phyloP scores from a whole-genome alignment of 2,329 filamentous ascomycete genomes.

The Teratosphaeria pseudoeucalypti region DNA sequence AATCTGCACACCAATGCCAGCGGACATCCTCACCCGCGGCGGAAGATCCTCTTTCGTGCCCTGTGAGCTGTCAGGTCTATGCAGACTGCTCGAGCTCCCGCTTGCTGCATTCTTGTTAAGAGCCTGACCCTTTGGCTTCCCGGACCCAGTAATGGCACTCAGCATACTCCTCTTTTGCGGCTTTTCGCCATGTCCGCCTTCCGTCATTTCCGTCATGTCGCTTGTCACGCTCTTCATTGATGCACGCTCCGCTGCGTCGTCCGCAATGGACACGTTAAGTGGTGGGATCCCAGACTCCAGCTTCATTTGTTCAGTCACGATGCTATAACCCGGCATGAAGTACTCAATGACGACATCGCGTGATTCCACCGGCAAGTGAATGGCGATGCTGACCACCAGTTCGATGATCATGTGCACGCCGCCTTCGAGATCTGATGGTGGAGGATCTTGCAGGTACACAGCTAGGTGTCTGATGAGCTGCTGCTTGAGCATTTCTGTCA shows the following conservation, averaged over 20 bases:
- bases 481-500: conserved; percentile 49
- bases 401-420: conserved; percentile 89
- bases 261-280: conserved; percentile 32
- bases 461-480: conserved; percentile 61
- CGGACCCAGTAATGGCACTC: conserved; percentile 30
- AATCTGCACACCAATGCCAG: conserved; percentile 38
- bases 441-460: conserved; percentile 64
- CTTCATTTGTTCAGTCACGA: conserved; percentile 73
- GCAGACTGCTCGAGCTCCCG: conserved; percentile 28
- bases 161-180: conserved; percentile 32
- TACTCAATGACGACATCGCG: conserved; percentile 84
- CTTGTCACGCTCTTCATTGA: conserved; percentile 26
- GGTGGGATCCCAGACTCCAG: conserved; percentile 52
- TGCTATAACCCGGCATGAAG: conserved; percentile 62
- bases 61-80: conserved; percentile 32
- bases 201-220: conserved; percentile 23
- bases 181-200: conserved; percentile 11
- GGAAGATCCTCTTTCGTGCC: conserved; percentile 31
- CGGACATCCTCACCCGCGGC: conserved; percentile 38
- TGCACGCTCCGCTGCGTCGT: conserved; percentile 33
- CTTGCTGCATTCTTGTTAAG: conserved; percentile 26
- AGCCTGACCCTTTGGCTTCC: conserved; percentile 24
- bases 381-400: conserved; percentile 72
- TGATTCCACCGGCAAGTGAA: conserved; percentile 81
- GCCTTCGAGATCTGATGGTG: conserved; percentile 72